phyloP scores from a whole-genome alignment of 2,329 filamentous ascomycete genomes.

The Endocalyx cinctus region DNA sequence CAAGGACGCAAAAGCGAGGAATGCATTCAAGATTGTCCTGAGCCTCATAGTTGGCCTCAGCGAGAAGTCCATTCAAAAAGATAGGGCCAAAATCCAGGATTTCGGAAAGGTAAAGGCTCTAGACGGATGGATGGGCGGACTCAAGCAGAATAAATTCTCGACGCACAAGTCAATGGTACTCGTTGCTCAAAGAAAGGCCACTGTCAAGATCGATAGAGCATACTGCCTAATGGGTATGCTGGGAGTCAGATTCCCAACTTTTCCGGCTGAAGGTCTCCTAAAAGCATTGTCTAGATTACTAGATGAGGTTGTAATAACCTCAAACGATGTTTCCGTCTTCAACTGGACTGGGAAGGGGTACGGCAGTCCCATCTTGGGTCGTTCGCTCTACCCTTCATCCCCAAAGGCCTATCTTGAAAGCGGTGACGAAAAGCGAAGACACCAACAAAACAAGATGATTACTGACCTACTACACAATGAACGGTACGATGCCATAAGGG shows the following conservation, averaged over 20 bases:
- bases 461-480: slow-evolving; percentile 16
- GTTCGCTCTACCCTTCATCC: slow-evolving; percentile 27
- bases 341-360: slow-evolving; percentile 28
- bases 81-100: slow-evolving; percentile 18
- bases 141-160: slow-evolving; percentile 17
- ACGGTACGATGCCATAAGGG: slow-evolving; percentile 20
- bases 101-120: slow-evolving; percentile 21
- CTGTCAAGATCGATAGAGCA: slow-evolving; percentile 22
- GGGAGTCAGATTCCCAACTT: slow-evolving; percentile 25
- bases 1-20: slow-evolving; percentile 9
- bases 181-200: slow-evolving; percentile 19
- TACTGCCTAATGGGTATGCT: slow-evolving; percentile 30
- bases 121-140: slow-evolving; percentile 16
- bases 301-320: slow-evolving; percentile 24
- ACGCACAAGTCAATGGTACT: slow-evolving; percentile 22
- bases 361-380: slow-evolving; percentile 25
- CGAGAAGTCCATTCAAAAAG: slow-evolving; percentile 13
- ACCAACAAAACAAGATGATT: slow-evolving; percentile 14
- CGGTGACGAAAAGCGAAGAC: slow-evolving; percentile 15
- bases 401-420: slow-evolving; percentile 20
- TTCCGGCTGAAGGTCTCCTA: slow-evolving; percentile 25
- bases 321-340: slow-evolving; percentile 29
- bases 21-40: slow-evolving; percentile 20
- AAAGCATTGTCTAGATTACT: slow-evolving; percentile 26
- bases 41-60: slow-evolving; percentile 17